Base-by-base conservation (phyloP, 768 basidiomycete genomes). In the Phaeotremella skinneri region DNA sequence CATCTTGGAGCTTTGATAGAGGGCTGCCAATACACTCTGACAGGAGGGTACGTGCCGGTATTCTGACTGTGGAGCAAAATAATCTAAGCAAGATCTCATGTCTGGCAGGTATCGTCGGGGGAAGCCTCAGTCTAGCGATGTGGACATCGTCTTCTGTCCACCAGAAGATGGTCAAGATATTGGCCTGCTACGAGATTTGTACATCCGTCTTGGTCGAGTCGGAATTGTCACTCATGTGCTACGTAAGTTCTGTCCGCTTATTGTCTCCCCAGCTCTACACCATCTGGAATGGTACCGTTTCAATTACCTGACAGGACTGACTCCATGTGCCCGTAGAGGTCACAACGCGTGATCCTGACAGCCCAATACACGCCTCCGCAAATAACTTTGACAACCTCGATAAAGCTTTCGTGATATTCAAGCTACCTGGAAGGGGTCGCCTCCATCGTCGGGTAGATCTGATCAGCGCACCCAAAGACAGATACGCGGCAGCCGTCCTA, bases 81-180 rank as follows among this genome's bases (percentile, higher is more conserved):
- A 37, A 37, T 7, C 43, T 45, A 7, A 23, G 6, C 43, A 13
- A 50, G 13, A 5, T 7, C 14, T 13, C 37, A 41, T 43, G n/a
- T n/a, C n/a, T 9, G 21, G 5, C 55, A 91, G 91, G 4, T 90
- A 92, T 77, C 84, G 93, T 27, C 80, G 92, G 55, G 92, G 92
- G 1, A 94, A 94, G 73, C 68, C 78, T 2, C 78, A 84, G 59
- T 89, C 87, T 69, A 89, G 87, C 67, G 92, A 96, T 70, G 85
- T 91, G 29, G 92, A 97, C 68, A 87, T 97, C 56, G 84, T 96
- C 1, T 87, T 94, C 70, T 88, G 86, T 32, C 89, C 92, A 68
- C 80, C 83, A 0, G 81, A 79, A 69, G 27, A 76, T 73, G 72
- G 65, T 7, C 80, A 82, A 45, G 81, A 87, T n/a, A 84, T 82